These are phyloP conservation scores for Aspergillus cristatus DNA, from an alignment of 495 filamentous ascomycete species.

Conservation along the genomic window DNA sequence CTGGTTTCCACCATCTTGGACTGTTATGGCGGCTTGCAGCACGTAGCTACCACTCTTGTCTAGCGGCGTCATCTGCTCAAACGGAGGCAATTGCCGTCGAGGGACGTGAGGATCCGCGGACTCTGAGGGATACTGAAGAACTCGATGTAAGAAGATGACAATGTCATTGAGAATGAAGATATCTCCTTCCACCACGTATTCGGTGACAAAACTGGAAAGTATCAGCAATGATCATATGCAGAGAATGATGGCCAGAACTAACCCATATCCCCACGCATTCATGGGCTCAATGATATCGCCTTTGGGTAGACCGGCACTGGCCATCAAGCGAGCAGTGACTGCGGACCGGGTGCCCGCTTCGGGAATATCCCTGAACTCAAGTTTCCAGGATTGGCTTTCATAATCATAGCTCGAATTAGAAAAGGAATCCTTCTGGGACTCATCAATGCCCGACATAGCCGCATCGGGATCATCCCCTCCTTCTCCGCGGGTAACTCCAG, in stretches of 20 bases:
- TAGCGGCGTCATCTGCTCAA: constrained; percentile 28
- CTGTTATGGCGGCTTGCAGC: constrained; percentile 37
- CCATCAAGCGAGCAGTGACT: constrained; percentile 39
- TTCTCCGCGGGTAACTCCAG: constrained; percentile 5
- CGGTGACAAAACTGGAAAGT: constrained; percentile 34
- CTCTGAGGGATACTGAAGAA: constrained; percentile 28
- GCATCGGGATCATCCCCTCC: constrained; percentile 18
- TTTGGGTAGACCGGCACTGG: constrained; percentile 31
- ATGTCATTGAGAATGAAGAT: constrained; percentile 41
- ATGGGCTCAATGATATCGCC: constrained; percentile 38
- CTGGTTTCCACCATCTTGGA: constrained; percentile 43
- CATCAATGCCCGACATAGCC: constrained; percentile 24
- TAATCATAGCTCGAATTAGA: constrained; percentile 33
- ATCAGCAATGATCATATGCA: constrained; percentile 10
- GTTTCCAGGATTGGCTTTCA: constrained; percentile 35
- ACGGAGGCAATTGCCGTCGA: constrained; percentile 23
- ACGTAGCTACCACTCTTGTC: constrained; percentile 43
- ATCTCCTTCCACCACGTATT: constrained; percentile 41
- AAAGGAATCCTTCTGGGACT: too few relatives aligned
- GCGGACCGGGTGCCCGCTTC: constrained; percentile 39
- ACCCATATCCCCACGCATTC: constrained; percentile 46
- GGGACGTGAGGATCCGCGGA: constrained; percentile 18
- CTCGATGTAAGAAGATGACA: constrained; percentile 38
- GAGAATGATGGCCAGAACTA: constrained; percentile 11
- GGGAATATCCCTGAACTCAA: constrained; percentile 47